Conservation (phyloP, 177 flowering plant species). For the Telopea speciosissima region DNA sequence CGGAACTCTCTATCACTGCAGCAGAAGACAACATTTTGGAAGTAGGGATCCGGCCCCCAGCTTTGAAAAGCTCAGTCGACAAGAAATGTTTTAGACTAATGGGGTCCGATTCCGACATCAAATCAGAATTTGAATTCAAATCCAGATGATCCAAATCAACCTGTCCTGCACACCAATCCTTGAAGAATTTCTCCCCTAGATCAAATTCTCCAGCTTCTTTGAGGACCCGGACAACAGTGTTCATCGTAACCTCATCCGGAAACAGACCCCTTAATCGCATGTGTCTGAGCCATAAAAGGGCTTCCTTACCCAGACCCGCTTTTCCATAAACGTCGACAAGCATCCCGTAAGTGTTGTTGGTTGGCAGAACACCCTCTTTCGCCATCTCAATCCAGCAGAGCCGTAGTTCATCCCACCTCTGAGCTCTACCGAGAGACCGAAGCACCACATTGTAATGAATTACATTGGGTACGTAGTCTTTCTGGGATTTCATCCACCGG, state of each 20-base stretch:
- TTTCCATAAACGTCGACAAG: constrained; percentile 90
- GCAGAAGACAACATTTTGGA: constrained; percentile 12
- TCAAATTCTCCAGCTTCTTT: constrained; percentile 77
- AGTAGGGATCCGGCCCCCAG: constrained; percentile 51
- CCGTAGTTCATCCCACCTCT: constrained; percentile 82
- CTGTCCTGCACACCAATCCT: constrained; percentile 66
- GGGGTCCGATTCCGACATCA: constrained; percentile 21
- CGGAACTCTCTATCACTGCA: constrained; percentile 17
- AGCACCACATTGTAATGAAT: constrained; percentile 85
- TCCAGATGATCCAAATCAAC: constrained; percentile 51
- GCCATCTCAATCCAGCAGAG: constrained; percentile 94
- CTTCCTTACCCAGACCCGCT: constrained; percentile 77
- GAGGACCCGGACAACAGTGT: constrained; percentile 62
- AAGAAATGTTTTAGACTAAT: constrained; percentile 65
- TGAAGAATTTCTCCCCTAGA: constrained; percentile 61
- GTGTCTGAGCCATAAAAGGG: constrained; percentile 84
- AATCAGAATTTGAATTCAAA: constrained; percentile 38
- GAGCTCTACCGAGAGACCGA: constrained; percentile 64
- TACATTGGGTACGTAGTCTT: constrained; percentile 70
- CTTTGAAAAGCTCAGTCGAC: constrained; percentile 76
- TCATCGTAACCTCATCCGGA: constrained; percentile 90
- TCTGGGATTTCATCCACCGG: constrained; percentile 66
- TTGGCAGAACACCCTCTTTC: constrained; percentile 55
- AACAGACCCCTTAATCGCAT: constrained; percentile 66
- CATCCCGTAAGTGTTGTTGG: constrained; percentile 73